These are phyloP conservation scores for Saccharomycopsis microspora DNA, from an alignment of 805 yeast species.

Conservation along the genomic window DNA sequence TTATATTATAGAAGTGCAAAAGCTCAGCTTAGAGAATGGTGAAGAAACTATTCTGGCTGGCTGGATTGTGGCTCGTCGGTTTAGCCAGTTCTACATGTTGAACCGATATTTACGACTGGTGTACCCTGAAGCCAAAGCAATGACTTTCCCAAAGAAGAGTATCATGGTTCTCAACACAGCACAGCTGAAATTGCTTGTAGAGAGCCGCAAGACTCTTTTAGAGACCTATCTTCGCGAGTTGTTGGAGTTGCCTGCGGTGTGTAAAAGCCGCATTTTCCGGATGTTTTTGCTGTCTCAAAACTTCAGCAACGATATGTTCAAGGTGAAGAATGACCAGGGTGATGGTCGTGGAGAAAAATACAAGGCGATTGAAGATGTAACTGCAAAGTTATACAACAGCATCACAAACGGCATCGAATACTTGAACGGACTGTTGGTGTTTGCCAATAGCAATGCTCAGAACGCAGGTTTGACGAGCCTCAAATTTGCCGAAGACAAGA, in stretches of 20 bases:
- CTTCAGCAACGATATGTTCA: constrained; percentile 27
- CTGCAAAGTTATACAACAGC: constrained; percentile 24
- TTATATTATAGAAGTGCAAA: constrained; percentile 70
- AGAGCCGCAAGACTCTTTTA: constrained; percentile 47
- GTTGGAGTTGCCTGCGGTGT: constrained; percentile 53
- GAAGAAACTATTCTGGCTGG: constrained; percentile 47
- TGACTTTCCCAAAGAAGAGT: constrained; percentile 39
- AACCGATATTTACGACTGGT: constrained; percentile 48
- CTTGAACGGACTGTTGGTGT: constrained; percentile 13
- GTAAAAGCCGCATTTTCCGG: constrained; percentile 62
- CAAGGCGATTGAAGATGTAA: constrained; percentile 18
- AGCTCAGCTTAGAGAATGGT: constrained; percentile 22
- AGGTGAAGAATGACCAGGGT: neutral
- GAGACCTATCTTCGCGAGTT: constrained; percentile 52
- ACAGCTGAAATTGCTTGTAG: constrained; percentile 52
- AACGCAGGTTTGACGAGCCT: constrained; percentile 10
- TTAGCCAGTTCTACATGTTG: constrained; percentile 68
- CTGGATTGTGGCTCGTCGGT: constrained; percentile 88
- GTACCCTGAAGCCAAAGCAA: constrained; percentile 36
- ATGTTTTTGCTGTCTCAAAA: constrained; percentile 67
- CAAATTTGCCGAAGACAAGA: neutral
- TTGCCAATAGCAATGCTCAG: constrained; percentile 5
- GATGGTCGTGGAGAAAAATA: constrained; percentile 13
- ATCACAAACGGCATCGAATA: constrained; percentile 19
- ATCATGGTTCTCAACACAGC: constrained; percentile 41